Conservation (phyloP, 2,329 filamentous ascomycete genomes). For the Dryadomyces quercivorus region DNA sequence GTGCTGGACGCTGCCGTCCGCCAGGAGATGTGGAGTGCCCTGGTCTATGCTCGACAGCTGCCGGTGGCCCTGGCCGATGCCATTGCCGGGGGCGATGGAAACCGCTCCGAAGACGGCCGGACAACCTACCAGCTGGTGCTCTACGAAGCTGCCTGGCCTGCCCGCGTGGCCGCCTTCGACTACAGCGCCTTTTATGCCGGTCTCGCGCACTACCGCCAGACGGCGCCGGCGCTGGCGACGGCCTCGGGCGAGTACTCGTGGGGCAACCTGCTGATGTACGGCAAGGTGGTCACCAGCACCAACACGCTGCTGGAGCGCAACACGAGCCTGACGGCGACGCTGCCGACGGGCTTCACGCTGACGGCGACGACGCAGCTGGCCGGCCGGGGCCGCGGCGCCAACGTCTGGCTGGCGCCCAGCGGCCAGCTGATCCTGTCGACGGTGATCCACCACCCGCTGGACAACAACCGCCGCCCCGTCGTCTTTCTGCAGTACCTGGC, state of each 20-base stretch:
- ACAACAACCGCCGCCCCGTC: constrained; percentile 39
- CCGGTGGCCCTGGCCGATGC: neutral
- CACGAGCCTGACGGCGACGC: constrained; percentile 56
- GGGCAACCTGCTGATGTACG: constrained; percentile 71
- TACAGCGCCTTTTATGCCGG: constrained; percentile 67
- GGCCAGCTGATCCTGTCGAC: constrained; percentile 82
- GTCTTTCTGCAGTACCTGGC: constrained; percentile 92
- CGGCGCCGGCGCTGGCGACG: constrained; percentile 39
- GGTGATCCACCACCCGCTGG: constrained; percentile 68
- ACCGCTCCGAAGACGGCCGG: neutral
- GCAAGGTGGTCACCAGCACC: constrained; percentile 85
- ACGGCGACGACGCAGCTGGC: constrained; percentile 81
- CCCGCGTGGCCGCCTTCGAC: constrained; percentile 74
- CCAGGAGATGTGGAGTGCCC: constrained; percentile 10
- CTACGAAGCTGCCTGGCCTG: constrained; percentile 57
- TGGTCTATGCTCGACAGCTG: constrained; percentile 6
- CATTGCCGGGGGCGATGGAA: neutral
- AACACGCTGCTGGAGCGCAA: constrained; percentile 93
- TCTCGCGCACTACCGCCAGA: constrained; percentile 50
- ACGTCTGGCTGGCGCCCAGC: constrained; percentile 88
- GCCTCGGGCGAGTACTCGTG: constrained; percentile 34
- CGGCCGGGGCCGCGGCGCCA: constrained; percentile 75
- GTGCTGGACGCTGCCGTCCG: constrained; percentile 2
- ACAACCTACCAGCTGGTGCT: constrained; percentile 49
- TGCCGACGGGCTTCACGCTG: constrained; percentile 79